A percentile compares a stretch with the other conserved stretches of the same genome.
Conservation (phyloP, 345 rosid species). For the Draba incana region DNA sequence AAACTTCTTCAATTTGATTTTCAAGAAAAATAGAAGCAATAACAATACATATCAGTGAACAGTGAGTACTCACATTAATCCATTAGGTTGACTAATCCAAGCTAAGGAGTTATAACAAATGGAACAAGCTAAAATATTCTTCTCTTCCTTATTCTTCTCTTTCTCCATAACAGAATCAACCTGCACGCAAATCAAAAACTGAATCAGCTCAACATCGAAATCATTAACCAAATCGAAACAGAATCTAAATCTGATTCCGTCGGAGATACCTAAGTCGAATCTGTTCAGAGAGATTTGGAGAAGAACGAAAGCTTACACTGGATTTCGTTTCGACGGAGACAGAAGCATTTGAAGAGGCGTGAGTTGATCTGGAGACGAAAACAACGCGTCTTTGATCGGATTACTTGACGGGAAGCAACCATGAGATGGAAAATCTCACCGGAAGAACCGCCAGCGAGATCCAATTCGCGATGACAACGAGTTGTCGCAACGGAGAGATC, state of each 20-base stretch:
- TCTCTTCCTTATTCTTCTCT: not conserved
- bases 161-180: conserved; percentile 52
- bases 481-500: no score
- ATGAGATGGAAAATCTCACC: conserved; percentile 29
- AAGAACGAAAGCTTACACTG: conserved; percentile 34
- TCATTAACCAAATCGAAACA: no score
- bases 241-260: no score
- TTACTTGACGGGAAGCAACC: conserved; percentile 17
- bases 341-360: conserved; percentile 54
- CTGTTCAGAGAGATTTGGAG: not conserved
- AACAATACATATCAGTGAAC: no score
- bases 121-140: conserved; percentile 71
- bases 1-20: no score
- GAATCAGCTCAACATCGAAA: no score
- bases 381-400: conserved; percentile 9
- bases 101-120: conserved; percentile 64
- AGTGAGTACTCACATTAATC: no score
- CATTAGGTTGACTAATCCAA: conserved; percentile 38
- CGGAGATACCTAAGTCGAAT: no score
- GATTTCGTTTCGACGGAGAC: conserved; percentile 53
- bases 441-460: conserved; percentile 34
- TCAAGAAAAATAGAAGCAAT: no score
- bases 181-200: not conserved
- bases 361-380: conserved; percentile 33
- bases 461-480: no score